These are phyloP conservation scores for Besnoitia besnoiti DNA, from an alignment of 169 alveolate genomes.

Conservation along the genomic window DNA sequence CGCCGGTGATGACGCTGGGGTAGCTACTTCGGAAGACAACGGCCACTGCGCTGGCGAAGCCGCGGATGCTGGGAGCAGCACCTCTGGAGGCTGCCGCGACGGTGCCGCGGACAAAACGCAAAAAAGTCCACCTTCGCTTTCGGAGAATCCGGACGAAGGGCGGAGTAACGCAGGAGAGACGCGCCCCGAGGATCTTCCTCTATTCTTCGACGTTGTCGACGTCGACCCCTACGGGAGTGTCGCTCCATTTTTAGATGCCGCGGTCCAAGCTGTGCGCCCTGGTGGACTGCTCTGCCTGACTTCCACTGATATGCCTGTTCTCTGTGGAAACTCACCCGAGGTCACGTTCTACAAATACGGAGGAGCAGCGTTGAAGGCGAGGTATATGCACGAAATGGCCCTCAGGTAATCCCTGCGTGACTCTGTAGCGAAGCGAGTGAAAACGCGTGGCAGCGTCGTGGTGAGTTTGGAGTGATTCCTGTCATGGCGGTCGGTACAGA, in stretches of 20 bases:
- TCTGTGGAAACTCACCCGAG: conserved; percentile 91
- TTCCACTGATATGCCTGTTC: conserved; percentile 92
- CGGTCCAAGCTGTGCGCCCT: conserved; percentile 80
- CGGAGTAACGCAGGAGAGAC: neutral
- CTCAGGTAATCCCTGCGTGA: conserved; percentile 61
- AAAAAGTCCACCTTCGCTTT: neutral
- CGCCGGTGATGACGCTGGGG: neutral
- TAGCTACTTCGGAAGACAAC: neutral
- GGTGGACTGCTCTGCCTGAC: conserved; percentile 88
- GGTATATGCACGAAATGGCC: conserved; percentile 90
- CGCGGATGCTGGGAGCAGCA: neutral
- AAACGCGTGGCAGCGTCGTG: neutral
- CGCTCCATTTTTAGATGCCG: conserved; percentile 89
- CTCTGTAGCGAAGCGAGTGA: neutral
- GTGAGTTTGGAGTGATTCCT: too few relatives aligned
- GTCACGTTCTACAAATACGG: conserved; percentile 90
- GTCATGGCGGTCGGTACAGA: too few relatives aligned
- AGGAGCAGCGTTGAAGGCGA: conserved; percentile 84
- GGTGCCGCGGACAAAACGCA: neutral
- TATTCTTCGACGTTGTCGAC: conserved; percentile 85
- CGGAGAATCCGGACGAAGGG: neutral
- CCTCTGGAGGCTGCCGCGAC: neutral
- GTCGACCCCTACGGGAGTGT: conserved; percentile 95
- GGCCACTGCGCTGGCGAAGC: neutral
- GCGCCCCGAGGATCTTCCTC: neutral